Evolutionary conservation across 73 alveolate genomes (phyloP).

Genomic region (Symbiodinium natans): DNA sequence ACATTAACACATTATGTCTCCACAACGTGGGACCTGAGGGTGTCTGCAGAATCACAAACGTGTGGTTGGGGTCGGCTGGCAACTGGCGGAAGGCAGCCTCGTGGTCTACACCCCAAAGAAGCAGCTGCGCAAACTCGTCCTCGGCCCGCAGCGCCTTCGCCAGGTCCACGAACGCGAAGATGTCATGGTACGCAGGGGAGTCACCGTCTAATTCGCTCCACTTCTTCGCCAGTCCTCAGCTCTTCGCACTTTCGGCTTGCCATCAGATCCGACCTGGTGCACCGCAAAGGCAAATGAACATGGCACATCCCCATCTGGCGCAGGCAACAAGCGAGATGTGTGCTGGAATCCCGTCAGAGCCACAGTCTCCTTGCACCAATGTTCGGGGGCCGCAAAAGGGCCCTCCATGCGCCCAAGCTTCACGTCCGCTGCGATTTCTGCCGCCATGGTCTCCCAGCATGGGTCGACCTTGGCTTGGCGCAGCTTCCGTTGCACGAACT

Average conservation of each 20-base stretch:
- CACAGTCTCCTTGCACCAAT: background rate
- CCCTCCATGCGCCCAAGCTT: background rate
- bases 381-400: background rate
- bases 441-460: background rate
- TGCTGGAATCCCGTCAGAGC: too few species aligned
- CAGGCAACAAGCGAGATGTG: too few species aligned
- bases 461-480: background rate
- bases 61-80: background rate
- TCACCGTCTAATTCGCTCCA: too few species aligned
- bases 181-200: too few species aligned
- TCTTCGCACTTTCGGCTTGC: too few species aligned
- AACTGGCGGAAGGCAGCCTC: conserved; percentile 12
- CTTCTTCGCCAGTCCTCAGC: too few species aligned
- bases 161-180: too few species aligned
- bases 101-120: conserved; percentile 3
- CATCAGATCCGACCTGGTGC: too few species aligned
- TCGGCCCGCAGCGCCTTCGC: too few species aligned
- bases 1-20: background rate
- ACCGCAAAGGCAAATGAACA: too few species aligned
- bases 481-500: background rate
- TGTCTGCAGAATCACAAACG: background rate
- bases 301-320: too few species aligned
- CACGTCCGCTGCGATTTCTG: background rate
- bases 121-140: too few species aligned
- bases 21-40: background rate